These are phyloP conservation scores for Dendrothele bispora DNA, from an alignment of 768 basidiomycete species.

Conservation along the genomic window DNA sequence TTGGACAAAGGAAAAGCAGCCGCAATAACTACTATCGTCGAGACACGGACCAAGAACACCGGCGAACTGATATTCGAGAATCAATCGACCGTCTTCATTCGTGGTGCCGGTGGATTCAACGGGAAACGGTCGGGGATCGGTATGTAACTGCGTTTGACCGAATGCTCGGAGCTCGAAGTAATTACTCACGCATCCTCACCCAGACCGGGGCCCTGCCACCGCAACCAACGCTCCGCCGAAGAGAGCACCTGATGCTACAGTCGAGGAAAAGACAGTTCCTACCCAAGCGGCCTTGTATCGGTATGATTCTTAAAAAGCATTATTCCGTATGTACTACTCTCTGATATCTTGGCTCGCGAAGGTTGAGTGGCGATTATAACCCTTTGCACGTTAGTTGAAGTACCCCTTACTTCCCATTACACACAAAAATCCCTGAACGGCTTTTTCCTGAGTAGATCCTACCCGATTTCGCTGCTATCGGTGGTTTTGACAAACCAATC, in stretches of 20 bases:
- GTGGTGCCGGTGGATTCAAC: constrained; percentile 95
- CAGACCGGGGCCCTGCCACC: constrained; percentile 89
- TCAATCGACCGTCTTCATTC: constrained; percentile 87
- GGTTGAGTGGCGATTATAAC: constrained; percentile 89
- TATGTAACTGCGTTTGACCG: constrained; percentile 33
- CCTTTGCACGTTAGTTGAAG: constrained; percentile 82
- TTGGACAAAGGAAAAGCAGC: constrained; percentile 94
- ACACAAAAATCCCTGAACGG: background rate
- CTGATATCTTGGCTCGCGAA: constrained; percentile 24
- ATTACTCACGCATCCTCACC: background rate
- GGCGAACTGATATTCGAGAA: constrained; percentile 89
- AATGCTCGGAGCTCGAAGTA: too few species aligned
- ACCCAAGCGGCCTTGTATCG: constrained; percentile 92
- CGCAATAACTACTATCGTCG: constrained; percentile 75
- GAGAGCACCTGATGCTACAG: constrained; percentile 78
- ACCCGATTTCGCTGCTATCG: constrained; percentile 91
- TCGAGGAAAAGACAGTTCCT: constrained; percentile 84
- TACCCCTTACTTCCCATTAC: background rate
- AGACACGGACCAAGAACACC: constrained; percentile 76
- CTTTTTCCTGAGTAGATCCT: constrained; percentile 58
- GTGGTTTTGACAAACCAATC: constrained; percentile 92
- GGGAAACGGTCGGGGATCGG: constrained; percentile 85
- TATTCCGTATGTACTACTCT: background rate
- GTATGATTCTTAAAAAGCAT: constrained; percentile 46
- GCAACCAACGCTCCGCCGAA: constrained; percentile 80